Evolutionary conservation across 768 basidiomycete species (phyloP).

Genomic region (Tulasnella sp.): DNA sequence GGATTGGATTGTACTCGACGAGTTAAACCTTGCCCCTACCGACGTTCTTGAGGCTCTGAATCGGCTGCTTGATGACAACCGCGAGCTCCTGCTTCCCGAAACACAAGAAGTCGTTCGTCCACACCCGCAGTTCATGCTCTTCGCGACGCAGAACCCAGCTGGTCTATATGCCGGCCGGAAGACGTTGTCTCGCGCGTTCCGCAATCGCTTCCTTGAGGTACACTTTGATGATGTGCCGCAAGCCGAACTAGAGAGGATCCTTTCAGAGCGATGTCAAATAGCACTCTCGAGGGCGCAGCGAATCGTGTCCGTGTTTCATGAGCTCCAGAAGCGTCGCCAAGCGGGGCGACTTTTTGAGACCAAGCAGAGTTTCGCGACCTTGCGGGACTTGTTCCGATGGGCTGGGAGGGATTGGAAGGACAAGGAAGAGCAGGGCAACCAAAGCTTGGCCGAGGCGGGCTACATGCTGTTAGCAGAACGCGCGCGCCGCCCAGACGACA

Average conservation of each 20-base stretch:
- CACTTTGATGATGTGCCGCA: constrained; percentile 97
- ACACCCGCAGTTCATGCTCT: constrained; percentile 94
- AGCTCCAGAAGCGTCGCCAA: constrained; percentile 87
- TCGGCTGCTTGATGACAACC: constrained; percentile 91
- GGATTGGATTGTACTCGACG: constrained; percentile 97
- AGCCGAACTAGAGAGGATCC: constrained; percentile 81
- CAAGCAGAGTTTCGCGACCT: constrained; percentile 91
- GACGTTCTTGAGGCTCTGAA: constrained; percentile 97
- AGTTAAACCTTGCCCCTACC: constrained; percentile 93
- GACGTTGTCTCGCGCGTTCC: constrained; percentile 86
- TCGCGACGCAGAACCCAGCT: constrained; percentile 96
- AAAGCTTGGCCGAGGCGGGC: constrained; percentile 89
- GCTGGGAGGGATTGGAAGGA: constrained; percentile 55
- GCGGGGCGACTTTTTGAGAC: constrained; percentile 91
- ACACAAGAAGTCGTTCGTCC: constrained; percentile 90
- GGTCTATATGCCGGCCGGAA: constrained; percentile 94
- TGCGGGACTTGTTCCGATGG: constrained; percentile 97
- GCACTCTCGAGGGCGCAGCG: constrained; percentile 87
- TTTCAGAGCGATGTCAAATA: constrained; percentile 86
- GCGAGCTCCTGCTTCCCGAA: constrained; percentile 90
- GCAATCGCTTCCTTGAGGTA: constrained; percentile 94
- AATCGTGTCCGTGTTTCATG: constrained; percentile 86
- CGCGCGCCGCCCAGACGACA: constrained; percentile 75
- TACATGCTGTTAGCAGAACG: constrained; percentile 97
- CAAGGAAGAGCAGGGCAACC: constrained; percentile 58